phyloP scores from a whole-genome alignment of 1,284 basidiomycete species.

The Vanrija sp. region DNA sequence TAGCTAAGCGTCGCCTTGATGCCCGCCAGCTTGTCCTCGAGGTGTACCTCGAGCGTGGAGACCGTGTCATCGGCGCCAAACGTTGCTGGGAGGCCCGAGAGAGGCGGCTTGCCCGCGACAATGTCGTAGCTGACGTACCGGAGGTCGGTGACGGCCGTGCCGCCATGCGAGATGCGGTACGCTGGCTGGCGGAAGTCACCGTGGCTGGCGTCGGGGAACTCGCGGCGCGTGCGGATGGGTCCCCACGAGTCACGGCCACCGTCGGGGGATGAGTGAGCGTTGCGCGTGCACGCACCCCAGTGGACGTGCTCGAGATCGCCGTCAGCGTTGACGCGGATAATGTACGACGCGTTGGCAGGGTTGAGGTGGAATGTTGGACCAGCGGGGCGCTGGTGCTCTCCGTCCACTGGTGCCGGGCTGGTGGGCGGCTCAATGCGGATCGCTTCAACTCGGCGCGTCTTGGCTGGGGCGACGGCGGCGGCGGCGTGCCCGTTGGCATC shows the following conservation, averaged over 20 bases:
- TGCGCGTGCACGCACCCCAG: conserved; percentile 15
- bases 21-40: conserved; percentile 15
- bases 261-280: too few relatives aligned
- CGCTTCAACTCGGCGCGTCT: too few relatives aligned
- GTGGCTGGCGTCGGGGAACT: conserved; percentile 28
- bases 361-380: too few relatives aligned
- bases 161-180: conserved; percentile 20
- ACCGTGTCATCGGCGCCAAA: conserved; percentile 17
- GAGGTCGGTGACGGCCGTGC: conserved; percentile 20
- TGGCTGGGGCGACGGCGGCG: too few relatives aligned
- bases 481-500: too few relatives aligned
- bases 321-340: conserved; percentile 19
- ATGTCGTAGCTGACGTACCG: conserved; percentile 18
- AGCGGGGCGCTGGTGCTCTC: too few relatives aligned
- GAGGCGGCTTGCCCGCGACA: conserved; percentile 19
- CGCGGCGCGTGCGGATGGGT: conserved; percentile 12
- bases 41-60: conserved; percentile 17
- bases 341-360: conserved; percentile 9
- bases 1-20: conserved; percentile 21
- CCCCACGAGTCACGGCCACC: not conserved
- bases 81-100: conserved; percentile 24
- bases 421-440: too few relatives aligned
- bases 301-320: conserved; percentile 30
- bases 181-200: conserved; percentile 34
- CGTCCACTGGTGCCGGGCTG: too few relatives aligned